Evolutionary conservation across 768 basidiomycete species (phyloP), one percentile per base, ranked within the genome.

Genomic region (Pleurotus platypus): DNA sequence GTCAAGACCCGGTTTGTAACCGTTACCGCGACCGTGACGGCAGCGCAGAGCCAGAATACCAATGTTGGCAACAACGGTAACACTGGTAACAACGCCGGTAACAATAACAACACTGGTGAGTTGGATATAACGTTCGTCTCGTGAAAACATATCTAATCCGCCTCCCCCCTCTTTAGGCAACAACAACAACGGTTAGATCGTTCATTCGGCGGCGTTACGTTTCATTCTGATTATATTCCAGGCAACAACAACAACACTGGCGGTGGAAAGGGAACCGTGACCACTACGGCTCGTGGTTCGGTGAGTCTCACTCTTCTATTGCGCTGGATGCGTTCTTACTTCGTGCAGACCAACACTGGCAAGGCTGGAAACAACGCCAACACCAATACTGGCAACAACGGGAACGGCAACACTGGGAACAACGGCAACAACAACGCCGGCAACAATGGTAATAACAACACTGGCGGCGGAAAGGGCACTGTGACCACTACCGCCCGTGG

Each of bases 1-100:
- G 58, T 62, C 38, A 64, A 60, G 43, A 69, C 64, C 38, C 58
- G 60, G 12, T 73, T 74, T 13, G 75, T 75, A 6, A 75, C 74
- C 7, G 72, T 74, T 35, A 75, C 73, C 47, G 71, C 67, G 48
- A 55, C 66, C 26, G 64, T 65, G 26, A 53, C 65, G 37, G 65
- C 67, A n/a, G 55, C 60, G 6, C 46, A 53, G 43, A 30, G 51
- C 22, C 15, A n/a, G 38, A 54, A 42, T 24, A 54, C 51, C 22
- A 42, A 42, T 1, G 39, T 39, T 42, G 18, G 18, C 22, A 39
- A 42, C 22, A 42, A 50, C 49, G 26, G 42, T 43, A 43, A 30
- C 30, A 30, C 30, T 50, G 26, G 26, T 22, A 30, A 37, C 27
- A 37, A 48, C 46, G n/a, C 16, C 15, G 49, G 49, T 22, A n/a